Evolutionary conservation across 441 rosid species (phyloP), one percentile per base, ranked within the genome.

Genomic region (Viola pubescens): DNA sequence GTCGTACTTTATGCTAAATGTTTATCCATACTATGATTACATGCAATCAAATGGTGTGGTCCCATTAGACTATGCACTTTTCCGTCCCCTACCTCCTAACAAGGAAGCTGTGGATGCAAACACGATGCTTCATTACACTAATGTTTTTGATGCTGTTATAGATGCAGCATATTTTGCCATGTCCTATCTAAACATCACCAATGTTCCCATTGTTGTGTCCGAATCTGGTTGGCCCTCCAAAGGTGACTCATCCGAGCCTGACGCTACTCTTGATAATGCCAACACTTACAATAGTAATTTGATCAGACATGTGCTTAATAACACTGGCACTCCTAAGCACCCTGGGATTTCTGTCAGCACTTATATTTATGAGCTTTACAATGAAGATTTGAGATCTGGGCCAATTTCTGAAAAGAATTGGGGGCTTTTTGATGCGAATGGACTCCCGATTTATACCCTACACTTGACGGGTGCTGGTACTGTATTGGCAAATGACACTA

Each of bases 151-250:
- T 67, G 98, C 98, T 0, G 40, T 92, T 3, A 86, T 89, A 7
- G 98, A 92, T 47, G 97, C 98, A 0, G 90, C 98, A 16, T 85
- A 89, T 65, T 85, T 87, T 54, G 77, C 98, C 1, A 87, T 92
- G 96, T 72, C 81, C 2, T 72, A 85, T 60, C 79, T 92, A 54
- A 92, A 89, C 61, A 70, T 87, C 77, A 85, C 95, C 62, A 85
- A 92, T 46, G 64, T 92, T 48, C 88, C 94, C 0, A 59, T 92
- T 11, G 75, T 87, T 40, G 97, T 92, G 47, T 82, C 83, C 0
- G 96, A 92, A 70, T 84, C 97, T 0, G 98, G 98, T 14, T 89
- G 98, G 98, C 98, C 98, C 0, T 89, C 98, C 1, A 87, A 84
- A 68, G 98, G 98, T 42, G 97, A 79, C 12, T 71, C 84, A 4